These are phyloP conservation scores for Spathaspora arborariae DNA, from an alignment of 805 yeast genomes.

Conservation along the genomic window DNA sequence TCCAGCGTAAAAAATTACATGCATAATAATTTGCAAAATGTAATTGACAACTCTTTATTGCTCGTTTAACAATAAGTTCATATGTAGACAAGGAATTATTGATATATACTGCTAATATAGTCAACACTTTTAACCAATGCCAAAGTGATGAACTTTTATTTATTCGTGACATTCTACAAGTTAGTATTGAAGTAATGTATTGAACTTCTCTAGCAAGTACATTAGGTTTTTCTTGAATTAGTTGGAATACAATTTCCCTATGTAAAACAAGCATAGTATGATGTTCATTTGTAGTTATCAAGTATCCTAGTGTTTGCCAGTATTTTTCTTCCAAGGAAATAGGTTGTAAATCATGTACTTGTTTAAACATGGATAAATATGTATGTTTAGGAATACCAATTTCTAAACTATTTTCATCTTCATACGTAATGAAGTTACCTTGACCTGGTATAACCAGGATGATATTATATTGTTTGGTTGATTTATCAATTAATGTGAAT, in stretches of 20 bases:
- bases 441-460: constrained; percentile 4
- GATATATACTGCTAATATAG: constrained; percentile 13
- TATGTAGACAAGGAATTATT: neutral
- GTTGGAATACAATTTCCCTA: constrained; percentile 17
- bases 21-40: constrained; percentile 42
- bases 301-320: constrained; percentile 28
- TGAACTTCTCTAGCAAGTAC: constrained; percentile 22
- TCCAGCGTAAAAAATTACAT: constrained; percentile 29
- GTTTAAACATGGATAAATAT: constrained; percentile 28
- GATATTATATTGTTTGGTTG: constrained; percentile 4
- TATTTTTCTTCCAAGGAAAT: constrained; percentile 12
- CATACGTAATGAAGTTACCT: neutral
- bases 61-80: constrained; percentile 6
- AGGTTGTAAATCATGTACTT: constrained; percentile 26
- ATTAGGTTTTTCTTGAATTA: constrained; percentile 3
- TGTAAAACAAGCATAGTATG: constrained; percentile 28
- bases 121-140: constrained; percentile 27
- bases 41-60: constrained; percentile 25
- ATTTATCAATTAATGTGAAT: neutral
- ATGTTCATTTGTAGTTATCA: constrained; percentile 38
- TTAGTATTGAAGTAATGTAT: constrained; percentile 26
- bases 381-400: constrained; percentile 29
- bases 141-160: constrained; percentile 40
- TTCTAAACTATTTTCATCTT: constrained; percentile 16
- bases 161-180: constrained; percentile 26